Base-by-base conservation (phyloP, 2,329 filamentous ascomycete genomes). In the Bipolaris zeicola region DNA sequence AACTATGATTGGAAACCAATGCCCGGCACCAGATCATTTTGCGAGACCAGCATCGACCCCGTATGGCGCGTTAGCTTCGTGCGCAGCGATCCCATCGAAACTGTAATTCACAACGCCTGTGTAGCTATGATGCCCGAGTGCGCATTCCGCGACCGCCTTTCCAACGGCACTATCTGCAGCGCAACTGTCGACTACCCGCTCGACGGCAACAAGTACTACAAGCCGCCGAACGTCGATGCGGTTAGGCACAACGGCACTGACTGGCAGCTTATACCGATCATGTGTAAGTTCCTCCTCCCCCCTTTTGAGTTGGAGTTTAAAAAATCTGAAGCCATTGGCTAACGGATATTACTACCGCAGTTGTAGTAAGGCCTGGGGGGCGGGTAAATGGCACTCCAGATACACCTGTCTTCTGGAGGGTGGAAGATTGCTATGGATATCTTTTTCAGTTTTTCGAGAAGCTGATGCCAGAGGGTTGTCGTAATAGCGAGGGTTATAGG, bases 391-490 rank as follows among this genome's bases (percentile, higher is more conserved):
- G 22, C 22, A 6, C 22, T 6, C 22, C 22, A 24, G 22, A 24
- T 24, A 1, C 22, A 24, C 22, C 6, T 24, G 67, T 66, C 13
- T 63, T 64, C 45, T 71, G 69, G 66, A 60, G 56, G 3, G 57
- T 55, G 16, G 45, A 57, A 10, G 70, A 73, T 13, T 73, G 70
- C 60, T 67, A 70, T 42, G 69, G 68, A 1, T 73, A 72, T 48
- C 69, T 73, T 36, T 52, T 58, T 8, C 44, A 63, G 7, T 55
- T 72, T 46, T 50, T 73, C 0, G 41, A 60, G 38, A 63, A 68
- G 37, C 28, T 34, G 41, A 58, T 51, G 2, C 61, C 64, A 0
- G 50, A 65, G 16, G 68, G 68, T 8, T 73, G 70, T 28, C 58
- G 58, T n/a, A 56, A 44, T 14, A 20, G 44, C 13, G 47, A 50